Evolutionary conservation across 371 early-diverging fungal genomes (phyloP).

Genomic region (Haplosporangium sp.): DNA sequence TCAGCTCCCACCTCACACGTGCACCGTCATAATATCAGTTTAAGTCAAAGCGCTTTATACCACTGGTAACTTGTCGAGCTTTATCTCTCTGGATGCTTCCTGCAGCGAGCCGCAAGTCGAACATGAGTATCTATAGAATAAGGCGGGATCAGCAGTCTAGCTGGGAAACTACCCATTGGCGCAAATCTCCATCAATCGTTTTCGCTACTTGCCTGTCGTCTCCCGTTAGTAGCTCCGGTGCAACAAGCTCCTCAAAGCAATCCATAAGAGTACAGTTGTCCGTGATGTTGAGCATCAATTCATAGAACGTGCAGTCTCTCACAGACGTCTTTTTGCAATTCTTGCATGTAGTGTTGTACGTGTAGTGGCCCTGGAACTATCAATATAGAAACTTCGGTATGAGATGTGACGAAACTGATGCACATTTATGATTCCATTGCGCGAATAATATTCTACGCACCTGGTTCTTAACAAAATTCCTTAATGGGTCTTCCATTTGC

Average conservation of each 20-base stretch:
- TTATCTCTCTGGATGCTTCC: slow-evolving; percentile 51
- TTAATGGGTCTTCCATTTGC: slow-evolving; percentile 18
- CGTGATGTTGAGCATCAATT: slow-evolving; percentile 47
- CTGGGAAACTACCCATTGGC: background rate
- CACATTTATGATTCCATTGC: background rate
- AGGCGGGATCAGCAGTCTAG: background rate
- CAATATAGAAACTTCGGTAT: background rate
- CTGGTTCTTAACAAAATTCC: slow-evolving; percentile 32
- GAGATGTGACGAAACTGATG: background rate
- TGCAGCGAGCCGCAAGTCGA: slow-evolving; percentile 39
- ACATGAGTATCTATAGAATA: slow-evolving; percentile 33
- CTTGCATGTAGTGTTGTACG: slow-evolving; percentile 51
- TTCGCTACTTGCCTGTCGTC: slow-evolving; percentile 32
- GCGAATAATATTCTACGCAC: background rate
- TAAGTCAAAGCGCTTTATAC: slow-evolving; percentile 5
- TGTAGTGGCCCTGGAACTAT: slow-evolving; percentile 54
- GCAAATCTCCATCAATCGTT: no score
- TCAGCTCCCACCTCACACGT: background rate
- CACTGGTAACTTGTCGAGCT: slow-evolving; percentile 38
- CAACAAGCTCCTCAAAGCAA: slow-evolving; percentile 49
- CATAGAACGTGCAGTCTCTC: slow-evolving; percentile 44
- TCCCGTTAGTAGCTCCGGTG: slow-evolving; percentile 44
- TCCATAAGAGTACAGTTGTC: slow-evolving; percentile 46
- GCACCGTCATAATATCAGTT: background rate
- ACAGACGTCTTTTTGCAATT: slow-evolving; percentile 35